phyloP scores from a whole-genome alignment of 139 green algal genomes.

The Chlorella sp. region DNA sequence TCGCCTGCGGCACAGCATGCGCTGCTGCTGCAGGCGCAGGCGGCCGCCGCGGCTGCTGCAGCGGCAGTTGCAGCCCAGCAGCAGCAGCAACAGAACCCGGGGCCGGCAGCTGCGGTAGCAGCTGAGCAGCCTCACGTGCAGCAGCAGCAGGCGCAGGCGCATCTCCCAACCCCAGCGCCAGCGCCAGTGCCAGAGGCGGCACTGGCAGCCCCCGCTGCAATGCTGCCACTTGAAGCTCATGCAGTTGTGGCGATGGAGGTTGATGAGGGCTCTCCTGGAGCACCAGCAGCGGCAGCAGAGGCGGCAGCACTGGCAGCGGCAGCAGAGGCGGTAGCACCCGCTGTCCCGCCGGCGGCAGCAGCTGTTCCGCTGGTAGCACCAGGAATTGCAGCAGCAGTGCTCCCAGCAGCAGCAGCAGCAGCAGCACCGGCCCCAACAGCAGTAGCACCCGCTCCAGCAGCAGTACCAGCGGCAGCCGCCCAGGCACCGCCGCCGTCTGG shows the following conservation, averaged over 20 bases:
- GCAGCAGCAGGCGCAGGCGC: background rate
- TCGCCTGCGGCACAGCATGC: background rate
- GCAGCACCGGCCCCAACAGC: no score
- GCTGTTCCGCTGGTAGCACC: background rate
- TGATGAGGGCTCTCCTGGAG: background rate
- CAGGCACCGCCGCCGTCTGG: background rate
- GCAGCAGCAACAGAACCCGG: background rate
- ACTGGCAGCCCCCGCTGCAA: background rate
- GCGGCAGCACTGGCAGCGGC: no score
- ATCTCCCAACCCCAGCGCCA: background rate
- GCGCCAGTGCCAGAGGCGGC: background rate
- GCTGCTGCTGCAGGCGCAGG: background rate
- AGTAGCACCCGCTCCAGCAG: background rate
- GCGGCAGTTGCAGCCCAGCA: background rate
- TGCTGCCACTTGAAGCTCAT: background rate
- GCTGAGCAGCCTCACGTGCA: background rate
- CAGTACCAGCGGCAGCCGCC: conserved; percentile 8
- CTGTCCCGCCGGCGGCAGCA: background rate
- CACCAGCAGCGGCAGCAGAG: no score
- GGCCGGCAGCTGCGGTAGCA: background rate
- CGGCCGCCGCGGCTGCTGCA: background rate
- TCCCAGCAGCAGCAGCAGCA: background rate
- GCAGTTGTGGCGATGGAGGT: background rate
- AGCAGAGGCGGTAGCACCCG: background rate
- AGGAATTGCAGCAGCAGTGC: background rate